Base-by-base conservation (phyloP, 768 basidiomycete species). In the Suillus discolor region DNA sequence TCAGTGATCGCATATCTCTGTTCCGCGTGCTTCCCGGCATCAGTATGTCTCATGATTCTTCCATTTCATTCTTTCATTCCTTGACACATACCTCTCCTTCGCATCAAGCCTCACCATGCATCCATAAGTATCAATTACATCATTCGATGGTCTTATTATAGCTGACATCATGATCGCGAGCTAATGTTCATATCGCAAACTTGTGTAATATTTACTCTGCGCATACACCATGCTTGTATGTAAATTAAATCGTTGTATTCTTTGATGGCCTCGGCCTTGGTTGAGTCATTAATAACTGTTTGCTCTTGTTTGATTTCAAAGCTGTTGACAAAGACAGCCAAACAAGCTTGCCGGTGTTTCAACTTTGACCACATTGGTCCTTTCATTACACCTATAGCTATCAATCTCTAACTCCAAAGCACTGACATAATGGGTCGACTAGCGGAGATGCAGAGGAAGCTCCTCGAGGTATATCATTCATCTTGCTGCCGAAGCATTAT, bases 401-500 rank as follows among this genome's bases (percentile, higher is more conserved):
- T 18, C 31, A 11, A 31, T 31, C 44, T 63, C 5, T 15, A 47
- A 39, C 47, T 41, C 53, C 54, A 45, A 55, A 66, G 60, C 60
- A 67, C 62, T 23, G 61, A 8, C 77, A 85, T 71, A 31, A 98
- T 98, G 96, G 96, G 96, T 72, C 87, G 94, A 57, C 87, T 98
- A 64, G 96, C 96, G 66, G 96, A 98, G 79, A 94, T 95, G 93
- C 96, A 98, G 82, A 88, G 96, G 69, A 97, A 94, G 91, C 92
- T 98, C 79, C 77, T 87, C 61, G 83, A 87, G 80, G 86, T 84
- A 69, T n/a, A 78, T 82, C 64, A 83, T 82, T 82, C 78, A 84
- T 20, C 45, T 61, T 23, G 2, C 55, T 57, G 64, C 63, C 11
- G 51, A 64, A 23, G 34, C 11, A 53, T 42, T 34, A 28, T 60